These are phyloP conservation scores for Gossypium bickii DNA, from an alignment of 345 rosid genomes.

Conservation along the genomic window DNA sequence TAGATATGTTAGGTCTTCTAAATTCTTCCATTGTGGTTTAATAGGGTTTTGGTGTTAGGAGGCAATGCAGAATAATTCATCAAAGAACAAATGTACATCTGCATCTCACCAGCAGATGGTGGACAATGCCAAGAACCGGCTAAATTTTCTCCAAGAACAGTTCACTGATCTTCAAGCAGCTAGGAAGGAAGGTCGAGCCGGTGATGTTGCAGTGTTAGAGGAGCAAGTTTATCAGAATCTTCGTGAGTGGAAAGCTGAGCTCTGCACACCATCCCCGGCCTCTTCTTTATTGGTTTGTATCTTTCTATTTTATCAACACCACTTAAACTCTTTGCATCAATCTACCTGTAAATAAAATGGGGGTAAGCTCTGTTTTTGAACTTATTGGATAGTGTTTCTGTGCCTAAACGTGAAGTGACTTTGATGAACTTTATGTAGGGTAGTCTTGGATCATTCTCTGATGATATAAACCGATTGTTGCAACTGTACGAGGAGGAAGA, in stretches of 20 bases:
- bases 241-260: slow-evolving; percentile 72
- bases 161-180: slow-evolving; percentile 60
- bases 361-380: neutral
- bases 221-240: slow-evolving; percentile 65
- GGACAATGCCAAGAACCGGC: slow-evolving; percentile 56
- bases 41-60: slow-evolving; percentile 7
- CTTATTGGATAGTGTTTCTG: neutral
- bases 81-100: slow-evolving; percentile 46
- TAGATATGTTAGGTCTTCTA: neutral
- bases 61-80: slow-evolving; percentile 37
- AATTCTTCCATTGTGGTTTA: neutral
- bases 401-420: slow-evolving; percentile 7
- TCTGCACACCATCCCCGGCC: slow-evolving; percentile 57
- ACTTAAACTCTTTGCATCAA: neutral
- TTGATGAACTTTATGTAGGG: slow-evolving; percentile 40
- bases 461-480: slow-evolving; percentile 52
- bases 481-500: slow-evolving; percentile 62
- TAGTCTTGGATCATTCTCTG: slow-evolving; percentile 55
- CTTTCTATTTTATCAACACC: neutral
- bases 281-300: slow-evolving; percentile 55
- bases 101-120: slow-evolving; percentile 44
- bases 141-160: slow-evolving; percentile 52
- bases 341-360: neutral
- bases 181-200: slow-evolving; percentile 46
- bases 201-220: slow-evolving; percentile 51